Evolutionary conservation across 495 filamentous ascomycete species (phyloP).

Genomic region (Penicillium desertorum): DNA sequence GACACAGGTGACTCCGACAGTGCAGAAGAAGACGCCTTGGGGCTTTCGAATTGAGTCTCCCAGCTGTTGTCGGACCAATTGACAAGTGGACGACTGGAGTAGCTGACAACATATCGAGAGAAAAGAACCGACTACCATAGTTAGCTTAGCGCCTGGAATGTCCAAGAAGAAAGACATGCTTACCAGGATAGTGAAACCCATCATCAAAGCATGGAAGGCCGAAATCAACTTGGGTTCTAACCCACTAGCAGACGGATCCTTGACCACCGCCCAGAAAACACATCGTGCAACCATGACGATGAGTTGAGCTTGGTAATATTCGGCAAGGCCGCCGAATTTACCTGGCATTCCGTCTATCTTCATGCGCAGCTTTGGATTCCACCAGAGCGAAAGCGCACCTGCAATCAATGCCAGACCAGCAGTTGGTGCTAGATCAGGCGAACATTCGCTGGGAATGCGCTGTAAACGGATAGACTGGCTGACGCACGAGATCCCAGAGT

Average conservation of each 20-base stretch:
- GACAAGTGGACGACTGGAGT: constrained; percentile 56
- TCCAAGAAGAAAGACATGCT: constrained; percentile 23
- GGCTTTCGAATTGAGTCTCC: constrained; percentile 31
- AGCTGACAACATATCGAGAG: constrained; percentile 52
- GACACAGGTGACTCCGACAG: constrained; percentile 3
- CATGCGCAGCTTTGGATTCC: constrained; percentile 70
- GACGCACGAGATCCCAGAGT: constrained; percentile 32
- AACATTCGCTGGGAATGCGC: constrained; percentile 29
- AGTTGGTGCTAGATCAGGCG: constrained; percentile 35
- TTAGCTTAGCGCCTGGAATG: constrained; percentile 28
- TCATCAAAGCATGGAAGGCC: constrained; percentile 57
- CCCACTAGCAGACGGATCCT: constrained; percentile 45
- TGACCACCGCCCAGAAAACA: constrained; percentile 51
- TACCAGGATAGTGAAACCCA: constrained; percentile 56
- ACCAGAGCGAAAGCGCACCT: constrained; percentile 64
- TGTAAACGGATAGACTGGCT: constrained; percentile 23
- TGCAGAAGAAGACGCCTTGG: constrained; percentile 28
- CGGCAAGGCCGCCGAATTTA: constrained; percentile 61
- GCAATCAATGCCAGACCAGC: constrained; percentile 50
- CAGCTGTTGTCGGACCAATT: constrained; percentile 48
- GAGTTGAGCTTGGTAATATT: constrained; percentile 69
- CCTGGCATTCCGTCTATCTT: constrained; percentile 61
- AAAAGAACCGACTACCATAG: constrained; percentile 33
- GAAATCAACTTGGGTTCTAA: constrained; percentile 41
- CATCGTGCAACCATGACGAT: constrained; percentile 59